These are phyloP conservation scores for Coleophoma eucalyptorum DNA, from an alignment of 2,329 filamentous ascomycete genomes.

Conservation along the genomic window DNA sequence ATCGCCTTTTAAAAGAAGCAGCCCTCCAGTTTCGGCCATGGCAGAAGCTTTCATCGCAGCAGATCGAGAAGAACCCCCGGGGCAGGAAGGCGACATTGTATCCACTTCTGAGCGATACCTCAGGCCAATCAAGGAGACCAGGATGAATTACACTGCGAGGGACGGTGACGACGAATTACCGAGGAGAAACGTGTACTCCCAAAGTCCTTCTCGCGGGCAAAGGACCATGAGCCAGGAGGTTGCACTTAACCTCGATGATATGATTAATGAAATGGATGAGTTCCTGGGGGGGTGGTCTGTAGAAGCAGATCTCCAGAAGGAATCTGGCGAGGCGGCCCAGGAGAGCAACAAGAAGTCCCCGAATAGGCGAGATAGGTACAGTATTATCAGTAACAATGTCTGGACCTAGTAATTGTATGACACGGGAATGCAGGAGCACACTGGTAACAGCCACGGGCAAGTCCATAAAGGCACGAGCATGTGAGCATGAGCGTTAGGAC, in stretches of 20 bases:
- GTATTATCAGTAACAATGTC: slow-evolving; percentile 11
- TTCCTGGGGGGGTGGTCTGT: slow-evolving; percentile 34
- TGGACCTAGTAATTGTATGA: slow-evolving; percentile 1
- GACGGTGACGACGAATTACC: neutral
- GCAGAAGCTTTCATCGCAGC: slow-evolving; percentile 45
- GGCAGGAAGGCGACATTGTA: slow-evolving; percentile 1
- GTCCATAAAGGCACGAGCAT: too few relatives aligned
- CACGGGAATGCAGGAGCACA: too few relatives aligned
- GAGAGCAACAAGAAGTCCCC: slow-evolving; percentile 7
- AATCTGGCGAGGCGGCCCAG: slow-evolving; percentile 12
- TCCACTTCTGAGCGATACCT: slow-evolving; percentile 34
- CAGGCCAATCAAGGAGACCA: slow-evolving; percentile 36
- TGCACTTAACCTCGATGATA: slow-evolving; percentile 17
- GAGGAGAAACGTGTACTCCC: neutral
- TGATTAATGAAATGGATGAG: slow-evolving; percentile 18
- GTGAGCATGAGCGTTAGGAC: too few relatives aligned
- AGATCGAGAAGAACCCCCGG: slow-evolving; percentile 26
- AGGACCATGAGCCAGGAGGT: neutral
- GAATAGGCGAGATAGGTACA: slow-evolving; percentile 11
- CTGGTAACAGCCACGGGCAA: too few relatives aligned
- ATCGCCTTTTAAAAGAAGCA: slow-evolving; percentile 24
- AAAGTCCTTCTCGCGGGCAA: neutral
- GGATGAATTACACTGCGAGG: slow-evolving; percentile 9
- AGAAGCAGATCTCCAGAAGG: slow-evolving; percentile 30
- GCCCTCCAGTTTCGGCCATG: slow-evolving; percentile 41